A percentile compares a stretch with the other conserved stretches of the same genome.
phyloP scores from a whole-genome alignment of 2,329 filamentous ascomycete genomes.

The Fusarium avenaceum region DNA sequence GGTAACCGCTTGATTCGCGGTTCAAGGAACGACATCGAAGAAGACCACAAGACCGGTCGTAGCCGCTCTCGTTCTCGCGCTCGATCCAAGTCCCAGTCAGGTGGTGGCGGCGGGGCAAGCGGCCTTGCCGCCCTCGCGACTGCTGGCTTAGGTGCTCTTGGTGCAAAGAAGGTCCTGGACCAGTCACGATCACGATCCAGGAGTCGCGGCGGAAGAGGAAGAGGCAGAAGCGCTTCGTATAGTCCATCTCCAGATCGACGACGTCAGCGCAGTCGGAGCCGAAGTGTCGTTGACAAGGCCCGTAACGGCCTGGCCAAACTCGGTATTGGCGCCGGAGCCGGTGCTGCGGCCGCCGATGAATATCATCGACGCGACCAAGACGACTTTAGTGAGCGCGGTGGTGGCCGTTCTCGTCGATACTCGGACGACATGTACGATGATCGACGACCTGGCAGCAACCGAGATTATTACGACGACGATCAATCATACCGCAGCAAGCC shows the following conservation, averaged over 20 bases:
- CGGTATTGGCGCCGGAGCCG: constrained; percentile 67
- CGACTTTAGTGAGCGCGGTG: constrained; percentile 60
- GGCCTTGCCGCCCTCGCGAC: constrained; percentile 74
- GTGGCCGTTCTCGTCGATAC: constrained; percentile 57
- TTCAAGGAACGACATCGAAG: constrained; percentile 74
- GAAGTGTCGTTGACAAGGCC: constrained; percentile 74
- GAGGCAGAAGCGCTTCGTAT: constrained; percentile 62
- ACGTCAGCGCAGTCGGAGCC: constrained; percentile 67
- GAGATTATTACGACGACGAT: constrained; percentile 64
- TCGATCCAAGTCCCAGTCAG: constrained; percentile 65
- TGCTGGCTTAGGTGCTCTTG: constrained; percentile 71
- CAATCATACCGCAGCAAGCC: constrained; percentile 58
- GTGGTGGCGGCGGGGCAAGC: constrained; percentile 57
- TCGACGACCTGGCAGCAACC: constrained; percentile 56
- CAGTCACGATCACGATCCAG: constrained; percentile 68
- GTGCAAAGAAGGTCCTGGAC: constrained; percentile 71
- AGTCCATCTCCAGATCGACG: constrained; percentile 63
- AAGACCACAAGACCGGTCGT: constrained; percentile 69
- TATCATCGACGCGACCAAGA: constrained; percentile 59
- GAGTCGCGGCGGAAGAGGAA: constrained; percentile 67
- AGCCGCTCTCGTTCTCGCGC: constrained; percentile 78
- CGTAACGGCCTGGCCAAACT: constrained; percentile 73
- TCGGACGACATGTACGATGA: constrained; percentile 63
- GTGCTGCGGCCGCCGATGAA: constrained; percentile 54
- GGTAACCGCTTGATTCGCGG: constrained; percentile 90